Conservation (phyloP, 2,329 filamentous ascomycete genomes). For the Madurella mycetomatis region DNA sequence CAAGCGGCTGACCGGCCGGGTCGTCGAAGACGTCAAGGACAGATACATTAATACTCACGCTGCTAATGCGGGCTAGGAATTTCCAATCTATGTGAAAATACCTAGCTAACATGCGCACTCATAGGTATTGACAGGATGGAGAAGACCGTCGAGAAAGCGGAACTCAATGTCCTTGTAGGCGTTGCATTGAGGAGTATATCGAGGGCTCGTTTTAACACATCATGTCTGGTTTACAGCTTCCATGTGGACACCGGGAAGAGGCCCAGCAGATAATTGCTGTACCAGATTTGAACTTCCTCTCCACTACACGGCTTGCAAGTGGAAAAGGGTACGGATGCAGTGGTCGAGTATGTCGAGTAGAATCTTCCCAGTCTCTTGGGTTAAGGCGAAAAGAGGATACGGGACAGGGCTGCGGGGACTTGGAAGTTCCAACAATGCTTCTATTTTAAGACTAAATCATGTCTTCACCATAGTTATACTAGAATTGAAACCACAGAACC, state of each 20-base stretch:
- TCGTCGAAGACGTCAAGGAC: constrained; percentile 59
- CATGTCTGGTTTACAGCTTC: constrained; percentile 28
- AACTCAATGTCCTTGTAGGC: constrained; percentile 52
- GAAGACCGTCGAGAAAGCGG: constrained; percentile 45
- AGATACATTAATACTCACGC: constrained; percentile 59
- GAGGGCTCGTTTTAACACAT: not conserved
- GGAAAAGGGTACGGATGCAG: constrained; percentile 46
- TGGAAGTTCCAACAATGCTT: not conserved
- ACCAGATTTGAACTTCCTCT: constrained; percentile 45
- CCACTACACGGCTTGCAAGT: constrained; percentile 49
- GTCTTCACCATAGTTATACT: not conserved
- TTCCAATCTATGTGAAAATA: constrained; percentile 4
- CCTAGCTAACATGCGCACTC: not conserved
- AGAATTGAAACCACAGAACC: not conserved
- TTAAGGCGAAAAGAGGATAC: not conserved
- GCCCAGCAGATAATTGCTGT: constrained; percentile 39
- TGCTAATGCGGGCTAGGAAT: constrained; percentile 57
- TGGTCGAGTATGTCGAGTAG: constrained; percentile 46
- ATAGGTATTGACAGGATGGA: constrained; percentile 53
- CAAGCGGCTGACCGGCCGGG: constrained; percentile 55
- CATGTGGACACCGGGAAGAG: constrained; percentile 42
- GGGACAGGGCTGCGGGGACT: not conserved
- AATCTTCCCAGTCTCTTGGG: constrained; percentile 32
- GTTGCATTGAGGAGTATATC: not conserved
- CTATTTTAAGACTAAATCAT: not conserved